phyloP scores from a whole-genome alignment of 495 filamentous ascomycete genomes.

The Friedmanniomyces simplex region DNA sequence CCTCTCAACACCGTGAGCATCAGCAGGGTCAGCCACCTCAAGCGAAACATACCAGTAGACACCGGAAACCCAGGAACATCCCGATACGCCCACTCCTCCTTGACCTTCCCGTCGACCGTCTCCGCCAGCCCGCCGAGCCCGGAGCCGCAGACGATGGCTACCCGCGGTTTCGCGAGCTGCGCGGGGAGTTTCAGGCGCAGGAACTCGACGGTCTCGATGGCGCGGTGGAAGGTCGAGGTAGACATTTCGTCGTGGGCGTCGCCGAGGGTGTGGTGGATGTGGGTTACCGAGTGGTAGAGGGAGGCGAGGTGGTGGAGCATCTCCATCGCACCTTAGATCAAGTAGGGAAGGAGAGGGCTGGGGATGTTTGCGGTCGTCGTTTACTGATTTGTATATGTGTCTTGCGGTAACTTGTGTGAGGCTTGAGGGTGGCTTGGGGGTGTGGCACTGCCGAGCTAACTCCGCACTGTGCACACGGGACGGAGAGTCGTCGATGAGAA shows the following conservation, averaged over 20 bases:
- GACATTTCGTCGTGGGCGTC: constrained; percentile 20
- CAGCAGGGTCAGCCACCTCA: too few species aligned
- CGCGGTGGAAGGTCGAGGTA: constrained; percentile 22
- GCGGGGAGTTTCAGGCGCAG: constrained; percentile 33
- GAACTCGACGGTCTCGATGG: constrained; percentile 25
- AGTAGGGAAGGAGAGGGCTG: not conserved
- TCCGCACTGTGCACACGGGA: not conserved
- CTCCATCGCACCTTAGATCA: not conserved
- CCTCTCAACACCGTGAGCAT: too few species aligned
- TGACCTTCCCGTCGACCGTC: constrained; percentile 40
- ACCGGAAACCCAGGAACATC: constrained; percentile 57
- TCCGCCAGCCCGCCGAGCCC: constrained; percentile 58
- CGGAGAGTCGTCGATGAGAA: too few species aligned
- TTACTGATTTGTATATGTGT: not conserved
- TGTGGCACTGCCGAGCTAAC: constrained; percentile 2
- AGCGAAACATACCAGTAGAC: constrained; percentile 45
- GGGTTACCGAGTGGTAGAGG: constrained; percentile 11
- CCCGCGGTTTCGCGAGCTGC: constrained; percentile 41
- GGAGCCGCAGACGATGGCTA: constrained; percentile 67
- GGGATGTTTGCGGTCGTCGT: not conserved
- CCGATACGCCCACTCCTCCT: constrained; percentile 49
- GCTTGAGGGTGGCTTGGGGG: not conserved
- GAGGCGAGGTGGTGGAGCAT: constrained; percentile 17
- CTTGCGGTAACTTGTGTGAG: not conserved
- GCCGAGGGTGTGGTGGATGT: constrained; percentile 10